Conservation (phyloP, 176 grass and related monocot species). For the Zoysia japonica region DNA sequence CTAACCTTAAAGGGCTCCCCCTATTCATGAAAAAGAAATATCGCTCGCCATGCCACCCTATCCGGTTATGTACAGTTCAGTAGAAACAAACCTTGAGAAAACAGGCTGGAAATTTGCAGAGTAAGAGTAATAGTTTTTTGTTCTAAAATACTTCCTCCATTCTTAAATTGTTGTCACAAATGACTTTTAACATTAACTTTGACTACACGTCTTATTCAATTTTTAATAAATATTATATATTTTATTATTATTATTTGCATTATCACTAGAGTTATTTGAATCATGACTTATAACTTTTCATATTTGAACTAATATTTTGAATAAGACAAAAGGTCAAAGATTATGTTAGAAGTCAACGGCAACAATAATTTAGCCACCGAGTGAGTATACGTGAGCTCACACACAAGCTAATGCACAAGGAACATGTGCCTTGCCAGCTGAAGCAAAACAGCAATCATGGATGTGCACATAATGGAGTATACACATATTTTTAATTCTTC, state of each 20-base stretch:
- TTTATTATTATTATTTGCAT: too few species aligned
- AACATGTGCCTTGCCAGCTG: conserved; percentile 4
- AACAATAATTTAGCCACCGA: too few species aligned
- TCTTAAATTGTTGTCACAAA: too few species aligned
- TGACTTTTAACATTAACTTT: too few species aligned
- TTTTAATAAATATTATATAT: too few species aligned
- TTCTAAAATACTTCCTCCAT: neutral
- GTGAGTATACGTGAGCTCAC: neutral
- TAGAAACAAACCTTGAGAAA: conserved; percentile 13
- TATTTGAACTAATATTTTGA: too few species aligned
- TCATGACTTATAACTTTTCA: too few species aligned
- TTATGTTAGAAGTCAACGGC: too few species aligned
- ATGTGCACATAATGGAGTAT: neutral
- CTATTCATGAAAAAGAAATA: neutral
- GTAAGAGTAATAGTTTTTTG: neutral
- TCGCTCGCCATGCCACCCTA: neutral
- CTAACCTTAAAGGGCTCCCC: conserved; percentile 3
- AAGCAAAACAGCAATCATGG: neutral
- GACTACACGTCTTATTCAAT: too few species aligned
- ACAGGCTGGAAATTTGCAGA: conserved; percentile 35
- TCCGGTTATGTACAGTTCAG: neutral
- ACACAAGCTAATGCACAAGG: neutral
- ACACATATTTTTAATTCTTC: neutral
- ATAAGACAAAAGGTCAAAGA: too few species aligned
- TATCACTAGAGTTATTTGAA: too few species aligned